A percentile compares a stretch with the other conserved stretches of the same genome.
Conservation (phyloP, 345 rosid genomes). For the Citrus glauca region DNA sequence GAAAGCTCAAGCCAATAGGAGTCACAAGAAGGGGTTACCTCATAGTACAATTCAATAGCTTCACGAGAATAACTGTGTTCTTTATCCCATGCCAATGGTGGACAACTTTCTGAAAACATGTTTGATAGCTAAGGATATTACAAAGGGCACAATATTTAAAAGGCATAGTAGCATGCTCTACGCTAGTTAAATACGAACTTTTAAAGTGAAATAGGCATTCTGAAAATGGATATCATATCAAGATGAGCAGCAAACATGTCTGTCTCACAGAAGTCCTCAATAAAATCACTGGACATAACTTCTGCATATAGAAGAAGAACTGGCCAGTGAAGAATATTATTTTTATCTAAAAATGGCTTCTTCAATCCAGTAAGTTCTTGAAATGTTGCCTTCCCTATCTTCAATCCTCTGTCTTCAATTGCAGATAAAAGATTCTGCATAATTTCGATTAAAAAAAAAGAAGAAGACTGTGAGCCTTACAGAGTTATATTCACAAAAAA, state of each 20-base stretch:
- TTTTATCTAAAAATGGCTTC: slow-evolving; percentile 70
- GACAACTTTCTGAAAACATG: slow-evolving; percentile 80
- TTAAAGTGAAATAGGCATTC: not conserved
- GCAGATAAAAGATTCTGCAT: slow-evolving; percentile 65
- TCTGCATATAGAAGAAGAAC: slow-evolving; percentile 85
- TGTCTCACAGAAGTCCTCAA: slow-evolving; percentile 82
- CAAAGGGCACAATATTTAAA: slow-evolving; percentile 3
- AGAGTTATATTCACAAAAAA: not conserved
- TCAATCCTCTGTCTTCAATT: slow-evolving; percentile 59
- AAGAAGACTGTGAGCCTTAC: slow-evolving; percentile 1
- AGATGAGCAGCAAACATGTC: slow-evolving; percentile 83
- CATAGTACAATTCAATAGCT: slow-evolving; percentile 73
- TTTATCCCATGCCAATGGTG: slow-evolving; percentile 73
- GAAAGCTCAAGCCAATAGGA: not conserved
- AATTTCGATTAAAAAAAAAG: not conserved
- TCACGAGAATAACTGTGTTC: slow-evolving; percentile 64
- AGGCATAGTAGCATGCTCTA: not conserved
- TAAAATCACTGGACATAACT: slow-evolving; percentile 87
- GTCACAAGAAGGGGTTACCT: slow-evolving; percentile 45
- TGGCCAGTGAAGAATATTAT: slow-evolving; percentile 84
- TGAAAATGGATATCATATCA: slow-evolving; percentile 74
- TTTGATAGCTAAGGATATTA: slow-evolving; percentile 59
- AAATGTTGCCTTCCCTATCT: slow-evolving; percentile 74
- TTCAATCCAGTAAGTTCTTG: slow-evolving; percentile 69
- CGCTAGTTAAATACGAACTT: not conserved